phyloP scores from a whole-genome alignment of 2,329 filamentous ascomycete genomes.

The Sclerotiophoma versabilis region DNA sequence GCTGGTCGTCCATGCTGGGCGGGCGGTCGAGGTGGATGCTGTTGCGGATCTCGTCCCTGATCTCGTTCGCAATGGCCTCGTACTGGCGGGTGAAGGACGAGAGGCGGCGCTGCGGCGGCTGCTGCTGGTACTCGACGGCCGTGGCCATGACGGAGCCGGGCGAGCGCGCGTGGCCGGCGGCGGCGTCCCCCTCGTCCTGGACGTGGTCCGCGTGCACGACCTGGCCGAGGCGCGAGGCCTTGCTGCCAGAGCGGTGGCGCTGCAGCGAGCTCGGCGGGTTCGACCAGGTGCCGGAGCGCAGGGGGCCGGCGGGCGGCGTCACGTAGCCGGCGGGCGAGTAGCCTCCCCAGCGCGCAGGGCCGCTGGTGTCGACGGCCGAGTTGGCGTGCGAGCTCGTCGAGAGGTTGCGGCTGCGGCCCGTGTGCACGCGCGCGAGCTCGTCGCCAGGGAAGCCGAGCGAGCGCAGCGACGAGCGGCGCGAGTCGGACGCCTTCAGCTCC shows the following conservation, averaged over 20 bases:
- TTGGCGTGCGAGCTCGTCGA: conserved; percentile 55
- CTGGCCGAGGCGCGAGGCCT: conserved; percentile 51
- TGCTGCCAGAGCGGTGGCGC: conserved; percentile 50
- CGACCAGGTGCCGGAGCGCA: conserved; percentile 59
- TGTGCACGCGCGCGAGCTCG: conserved; percentile 35
- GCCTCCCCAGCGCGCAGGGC: conserved; percentile 69
- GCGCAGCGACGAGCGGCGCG: conserved; percentile 68
- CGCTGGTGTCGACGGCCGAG: conserved; percentile 76
- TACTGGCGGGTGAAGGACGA: conserved; percentile 49
- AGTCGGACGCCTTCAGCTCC: conserved; percentile 74
- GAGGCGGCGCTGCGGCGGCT: conserved; percentile 37
- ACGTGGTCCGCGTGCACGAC: conserved; percentile 49
- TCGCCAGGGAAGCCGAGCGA: conserved; percentile 54
- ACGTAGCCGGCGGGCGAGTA: conserved; percentile 74
- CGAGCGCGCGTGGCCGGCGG: conserved; percentile 21
- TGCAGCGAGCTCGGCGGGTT: conserved; percentile 42
- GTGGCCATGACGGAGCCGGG: conserved; percentile 15
- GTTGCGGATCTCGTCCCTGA: conserved; percentile 41
- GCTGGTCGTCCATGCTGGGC: neutral
- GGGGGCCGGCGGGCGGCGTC: conserved; percentile 70
- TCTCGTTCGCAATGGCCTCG: conserved; percentile 46
- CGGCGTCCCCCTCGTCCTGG: conserved; percentile 23
- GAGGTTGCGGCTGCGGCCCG: conserved; percentile 49
- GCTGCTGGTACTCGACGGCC: conserved; percentile 13
- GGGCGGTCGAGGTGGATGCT: conserved; percentile 19